Evolutionary conservation across 345 rosid species (phyloP).

Genomic region (Salix brachista): DNA sequence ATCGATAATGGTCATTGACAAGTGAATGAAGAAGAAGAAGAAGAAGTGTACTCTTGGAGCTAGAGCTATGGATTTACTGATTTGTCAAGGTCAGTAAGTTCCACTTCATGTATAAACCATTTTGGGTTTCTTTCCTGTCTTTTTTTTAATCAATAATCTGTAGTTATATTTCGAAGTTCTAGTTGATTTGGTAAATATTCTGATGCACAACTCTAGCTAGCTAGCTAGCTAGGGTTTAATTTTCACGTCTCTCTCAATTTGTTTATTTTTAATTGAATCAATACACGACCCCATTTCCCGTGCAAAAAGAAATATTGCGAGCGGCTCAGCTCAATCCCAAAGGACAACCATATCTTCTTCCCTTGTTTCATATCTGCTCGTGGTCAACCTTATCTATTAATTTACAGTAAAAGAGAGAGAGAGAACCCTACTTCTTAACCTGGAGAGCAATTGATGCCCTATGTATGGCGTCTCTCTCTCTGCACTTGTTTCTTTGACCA

Average conservation of each 20-base stretch:
- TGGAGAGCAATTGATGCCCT: not conserved
- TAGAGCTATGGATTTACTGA: not conserved
- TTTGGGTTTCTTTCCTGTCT: not conserved
- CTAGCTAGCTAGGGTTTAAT: conserved; percentile 9
- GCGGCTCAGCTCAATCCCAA: not conserved
- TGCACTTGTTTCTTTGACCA: conserved; percentile 2
- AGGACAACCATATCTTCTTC: not conserved
- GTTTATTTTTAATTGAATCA: no score
- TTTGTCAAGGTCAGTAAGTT: conserved; percentile 5
- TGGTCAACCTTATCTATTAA: no score
- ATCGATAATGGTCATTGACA: not conserved
- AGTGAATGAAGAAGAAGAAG: not conserved
- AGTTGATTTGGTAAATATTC: no score
- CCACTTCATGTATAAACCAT: not conserved
- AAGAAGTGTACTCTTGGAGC: not conserved
- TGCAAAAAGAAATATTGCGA: not conserved
- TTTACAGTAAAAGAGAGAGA: no score
- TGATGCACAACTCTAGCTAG: not conserved
- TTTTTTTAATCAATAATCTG: not conserved
- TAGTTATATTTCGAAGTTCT: not conserved
- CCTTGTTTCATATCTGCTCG: not conserved
- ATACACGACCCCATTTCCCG: not conserved
- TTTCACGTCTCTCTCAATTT: not conserved
- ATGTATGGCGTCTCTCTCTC: not conserved
- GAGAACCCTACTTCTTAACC: conserved; percentile 30